phyloP scores from a whole-genome alignment of 75 land plant genomes.

The Larix kaempferi region DNA sequence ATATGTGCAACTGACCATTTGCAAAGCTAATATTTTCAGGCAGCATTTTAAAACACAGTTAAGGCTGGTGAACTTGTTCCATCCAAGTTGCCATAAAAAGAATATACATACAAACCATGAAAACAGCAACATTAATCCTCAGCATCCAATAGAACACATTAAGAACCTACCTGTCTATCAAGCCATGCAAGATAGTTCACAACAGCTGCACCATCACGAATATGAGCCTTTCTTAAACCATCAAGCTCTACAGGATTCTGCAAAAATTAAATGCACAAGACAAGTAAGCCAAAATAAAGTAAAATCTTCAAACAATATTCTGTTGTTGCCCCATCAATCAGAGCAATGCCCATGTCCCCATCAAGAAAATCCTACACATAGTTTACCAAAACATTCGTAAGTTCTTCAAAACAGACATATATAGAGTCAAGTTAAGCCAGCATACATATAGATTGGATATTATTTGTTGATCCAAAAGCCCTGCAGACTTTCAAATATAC shows the following conservation, averaged over 20 bases:
- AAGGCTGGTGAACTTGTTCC: background rate
- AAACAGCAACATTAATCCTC: background rate
- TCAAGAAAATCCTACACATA: background rate
- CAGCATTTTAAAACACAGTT: background rate
- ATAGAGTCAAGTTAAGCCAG: background rate
- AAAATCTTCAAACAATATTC: background rate
- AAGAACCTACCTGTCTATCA: slow-evolving; percentile 66
- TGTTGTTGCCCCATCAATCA: background rate
- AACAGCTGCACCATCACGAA: slow-evolving; percentile 98
- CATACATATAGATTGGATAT: background rate
- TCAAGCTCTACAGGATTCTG: slow-evolving; percentile 96
- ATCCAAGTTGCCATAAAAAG: background rate
- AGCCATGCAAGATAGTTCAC: slow-evolving; percentile 91
- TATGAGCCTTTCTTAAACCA: slow-evolving; percentile 82
- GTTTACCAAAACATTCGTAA: background rate
- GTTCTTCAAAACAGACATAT: background rate
- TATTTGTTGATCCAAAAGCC: background rate
- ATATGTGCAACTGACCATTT: no score
- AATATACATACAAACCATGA: background rate
- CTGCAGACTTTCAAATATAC: background rate
- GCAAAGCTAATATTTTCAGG: background rate
- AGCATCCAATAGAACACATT: background rate
- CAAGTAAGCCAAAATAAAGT: background rate
- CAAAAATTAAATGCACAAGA: slow-evolving; percentile 7
- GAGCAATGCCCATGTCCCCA: background rate